Evolutionary conservation across 306 rosid species (phyloP).

Genomic region (Inga oerstediana): DNA sequence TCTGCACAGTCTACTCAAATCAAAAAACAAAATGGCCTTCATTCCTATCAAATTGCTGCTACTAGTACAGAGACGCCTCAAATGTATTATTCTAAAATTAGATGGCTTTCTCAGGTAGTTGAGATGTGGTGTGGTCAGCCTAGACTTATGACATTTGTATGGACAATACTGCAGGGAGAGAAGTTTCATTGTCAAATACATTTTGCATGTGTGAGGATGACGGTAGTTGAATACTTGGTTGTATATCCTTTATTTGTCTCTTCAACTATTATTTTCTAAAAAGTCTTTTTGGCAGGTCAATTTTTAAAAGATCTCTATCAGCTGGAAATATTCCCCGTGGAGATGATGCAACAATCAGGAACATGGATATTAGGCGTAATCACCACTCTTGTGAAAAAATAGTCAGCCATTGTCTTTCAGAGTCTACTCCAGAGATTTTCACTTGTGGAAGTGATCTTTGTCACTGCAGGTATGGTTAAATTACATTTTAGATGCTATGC

Average conservation of each 20-base stretch:
- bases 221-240: neutral
- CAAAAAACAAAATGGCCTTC: neutral
- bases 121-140: neutral
- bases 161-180: neutral
- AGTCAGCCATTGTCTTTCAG: conserved; percentile 45
- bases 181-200: neutral
- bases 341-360: conserved; percentile 50
- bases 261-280: conserved; percentile 21
- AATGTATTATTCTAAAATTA: neutral
- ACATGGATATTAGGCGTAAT: conserved; percentile 42
- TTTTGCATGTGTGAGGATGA: neutral
- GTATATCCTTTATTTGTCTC: conserved; percentile 10
- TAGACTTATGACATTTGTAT: neutral
- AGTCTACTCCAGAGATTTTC: conserved; percentile 54
- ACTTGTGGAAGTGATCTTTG: conserved; percentile 58
- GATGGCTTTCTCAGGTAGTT: neutral
- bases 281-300: conserved; percentile 56
- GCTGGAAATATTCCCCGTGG: conserved; percentile 71
- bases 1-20: neutral
- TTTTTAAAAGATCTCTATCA: conserved; percentile 81
- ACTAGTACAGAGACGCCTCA: neutral
- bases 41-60: neutral
- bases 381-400: conserved; percentile 46
- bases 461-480: conserved; percentile 62
- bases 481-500: conserved; percentile 24